Conservation (phyloP, 495 filamentous ascomycete species). For the Penicillium parvum region DNA sequence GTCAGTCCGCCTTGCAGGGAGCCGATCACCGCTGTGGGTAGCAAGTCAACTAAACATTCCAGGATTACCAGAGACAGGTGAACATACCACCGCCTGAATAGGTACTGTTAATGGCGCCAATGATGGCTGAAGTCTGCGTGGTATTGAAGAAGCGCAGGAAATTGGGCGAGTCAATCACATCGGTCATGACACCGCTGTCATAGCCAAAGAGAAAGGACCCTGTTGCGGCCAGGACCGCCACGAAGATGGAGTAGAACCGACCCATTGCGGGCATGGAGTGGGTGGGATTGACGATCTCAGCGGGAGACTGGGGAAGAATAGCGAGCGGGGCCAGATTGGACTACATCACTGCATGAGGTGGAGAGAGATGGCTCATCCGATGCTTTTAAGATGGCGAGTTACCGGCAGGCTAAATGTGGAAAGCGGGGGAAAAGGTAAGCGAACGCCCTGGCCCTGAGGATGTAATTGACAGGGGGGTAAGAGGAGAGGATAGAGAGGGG, state of each 20-base stretch:
- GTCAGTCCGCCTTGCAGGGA: constrained; percentile 34
- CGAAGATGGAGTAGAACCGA: constrained; percentile 37
- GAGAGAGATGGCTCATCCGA: neutral
- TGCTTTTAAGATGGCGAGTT: constrained; percentile 1
- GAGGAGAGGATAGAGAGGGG: no score
- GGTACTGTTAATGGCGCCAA: constrained; percentile 53
- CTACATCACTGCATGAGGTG: neutral
- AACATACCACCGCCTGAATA: constrained; percentile 50
- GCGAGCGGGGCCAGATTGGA: neutral
- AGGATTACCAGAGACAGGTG: neutral
- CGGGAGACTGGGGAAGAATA: neutral
- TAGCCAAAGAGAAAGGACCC: constrained; percentile 54
- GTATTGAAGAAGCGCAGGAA: constrained; percentile 49
- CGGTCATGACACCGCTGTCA: constrained; percentile 53
- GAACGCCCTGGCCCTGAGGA: no score
- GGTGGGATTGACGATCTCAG: neutral
- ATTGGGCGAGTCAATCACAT: constrained; percentile 48
- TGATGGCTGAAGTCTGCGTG: constrained; percentile 43
- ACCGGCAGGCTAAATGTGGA: no score
- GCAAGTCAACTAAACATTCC: neutral
- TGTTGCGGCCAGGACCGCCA: constrained; percentile 43
- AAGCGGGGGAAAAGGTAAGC: neutral
- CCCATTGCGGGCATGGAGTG: constrained; percentile 35
- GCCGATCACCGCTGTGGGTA: constrained; percentile 28
- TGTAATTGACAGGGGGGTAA: no score